Percentiles rank a stretch among this genome's conserved stretches.
Evolutionary conservation across 441 rosid genomes (phyloP).

Genomic region (Pelargonium myrrhifolium): DNA sequence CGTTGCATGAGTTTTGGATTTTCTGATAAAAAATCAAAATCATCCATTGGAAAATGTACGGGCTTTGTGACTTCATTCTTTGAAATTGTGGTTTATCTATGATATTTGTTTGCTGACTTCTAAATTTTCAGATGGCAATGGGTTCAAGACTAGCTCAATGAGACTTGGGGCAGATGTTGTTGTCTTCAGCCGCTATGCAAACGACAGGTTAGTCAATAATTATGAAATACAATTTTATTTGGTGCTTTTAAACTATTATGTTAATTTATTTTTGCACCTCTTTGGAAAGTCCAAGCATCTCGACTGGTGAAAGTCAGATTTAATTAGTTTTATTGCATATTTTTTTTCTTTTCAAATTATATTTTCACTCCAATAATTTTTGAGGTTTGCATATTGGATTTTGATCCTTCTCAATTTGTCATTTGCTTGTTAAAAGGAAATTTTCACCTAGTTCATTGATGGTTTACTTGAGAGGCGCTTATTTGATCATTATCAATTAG

Average conservation of each 20-base stretch:
- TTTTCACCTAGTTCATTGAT: too few species aligned
- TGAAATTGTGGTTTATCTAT: conserved; percentile 15
- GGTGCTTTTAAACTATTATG: conserved; percentile 11
- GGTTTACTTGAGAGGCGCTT: too few species aligned
- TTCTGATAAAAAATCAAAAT: conserved; percentile 70
- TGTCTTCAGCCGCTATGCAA: conserved; percentile 70
- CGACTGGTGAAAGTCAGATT: neutral
- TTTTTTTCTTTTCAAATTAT: too few species aligned
- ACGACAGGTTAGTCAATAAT: conserved; percentile 46
- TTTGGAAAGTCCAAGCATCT: neutral
- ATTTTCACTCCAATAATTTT: too few species aligned
- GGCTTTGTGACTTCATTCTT: conserved; percentile 19
- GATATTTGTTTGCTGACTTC: conserved; percentile 21
- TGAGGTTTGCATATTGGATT: too few species aligned
- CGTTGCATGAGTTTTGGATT: conserved; percentile 93
- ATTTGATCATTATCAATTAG: too few species aligned
- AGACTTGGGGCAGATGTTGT: conserved; percentile 95
- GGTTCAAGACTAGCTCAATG: conserved; percentile 98
- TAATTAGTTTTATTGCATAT: neutral
- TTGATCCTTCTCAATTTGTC: too few species aligned
- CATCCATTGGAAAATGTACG: conserved; percentile 80
- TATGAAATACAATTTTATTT: neutral
- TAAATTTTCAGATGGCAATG: conserved; percentile 82
- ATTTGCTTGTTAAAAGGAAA: too few species aligned
- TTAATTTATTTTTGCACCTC: neutral